Evolutionary conservation across 176 grass and related monocot species (phyloP), one percentile per base, ranked within the genome.

Genomic region (Themeda triandra): DNA sequence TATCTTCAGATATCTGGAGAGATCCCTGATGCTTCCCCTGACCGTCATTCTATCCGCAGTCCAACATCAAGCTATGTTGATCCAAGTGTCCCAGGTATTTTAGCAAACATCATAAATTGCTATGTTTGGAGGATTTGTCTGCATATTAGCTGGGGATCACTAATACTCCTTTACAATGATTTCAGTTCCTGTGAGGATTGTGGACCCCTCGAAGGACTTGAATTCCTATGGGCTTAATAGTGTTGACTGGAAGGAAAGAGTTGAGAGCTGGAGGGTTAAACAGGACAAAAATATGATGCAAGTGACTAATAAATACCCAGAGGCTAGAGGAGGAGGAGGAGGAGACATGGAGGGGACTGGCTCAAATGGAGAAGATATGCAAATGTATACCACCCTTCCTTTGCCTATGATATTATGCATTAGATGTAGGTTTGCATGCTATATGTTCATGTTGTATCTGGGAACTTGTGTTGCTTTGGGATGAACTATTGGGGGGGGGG

Each of bases 221-320:
- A 99, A 99, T 75, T 94, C 97, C 18, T 99, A 99, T 39, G 97
- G 97, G n/a, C 86, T 99, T 74, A 90, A 67, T 23, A 96, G 54
- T 46, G 90, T 99, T 86, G 97, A 99, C 84, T 99, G 97, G 97
- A 96, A 99, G 83, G 97, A 99, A 90, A 94, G 97, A 92, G 90
- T 99, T 53, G 93, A 96, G 63, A 92, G 93, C 91, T 99, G 97
- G 97, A 99, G 91, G 74, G 84, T 89, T 59, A 99, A 94, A 80
- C 97, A 99, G 79, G 97, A 99, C 65, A 99, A 99, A 90, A 94
- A 81, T 76, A 96, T 96, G 79, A 84, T 94, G 86, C 97, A 99
- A 63, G 91, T 94, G 88, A 79, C 91, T 35, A 90, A 92, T 80
- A 99, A 96, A 81, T 96, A 94, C 70, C 84, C 94, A 76, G 89